Evolutionary conservation across 768 basidiomycete genomes (phyloP), one percentile per base, ranked within the genome.

Genomic region (Zangia roseola): DNA sequence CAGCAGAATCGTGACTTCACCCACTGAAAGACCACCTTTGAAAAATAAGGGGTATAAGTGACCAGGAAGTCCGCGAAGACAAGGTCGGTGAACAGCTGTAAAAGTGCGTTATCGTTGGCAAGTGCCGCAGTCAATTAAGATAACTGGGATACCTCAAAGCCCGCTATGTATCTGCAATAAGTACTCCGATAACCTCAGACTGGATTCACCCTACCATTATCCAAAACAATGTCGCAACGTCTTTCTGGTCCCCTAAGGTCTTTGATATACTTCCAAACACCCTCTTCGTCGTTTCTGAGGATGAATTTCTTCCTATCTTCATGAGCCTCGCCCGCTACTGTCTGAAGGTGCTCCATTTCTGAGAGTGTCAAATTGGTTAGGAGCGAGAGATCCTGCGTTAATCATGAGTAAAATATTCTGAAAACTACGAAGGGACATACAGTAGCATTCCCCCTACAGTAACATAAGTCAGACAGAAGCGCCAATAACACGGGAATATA

Each of bases 51-150:
- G 1, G 94, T 95, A 62, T 85, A 82, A 0, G 92, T 91, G 10
- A 97, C 81, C 34, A 99, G 71, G 62, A 97, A 99, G 64, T 94
- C 92, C 14, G 92, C 92, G 50, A 97, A 86, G 16, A 97, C 86
- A 14, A 97, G 71, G 59, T 97, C 95, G 4, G 95, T 97, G 70
- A 89, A 94, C 17, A 97, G 74, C 91, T 95, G 55, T 9, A 19
- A 20, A 31, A 23, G 12, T 2, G n/a, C 13, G 36, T 38, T 16
- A 40, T 45, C 26, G 9, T 47, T 34, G 35, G 10, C 26, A 16
- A 35, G 20, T 24, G 13, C 9, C 21, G 4, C 10, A 9, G 19
- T 21, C 13, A 14, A 21, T 37, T 16, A 6, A 10, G 20, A 35
- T 37, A 23, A 14, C 19, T 38, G 34, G 4, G 19, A 34, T 64